Percentiles rank a stretch among this genome's conserved stretches.
Evolutionary conservation across 257 asterid species (phyloP).

Genomic region (Paulownia fortunei): DNA sequence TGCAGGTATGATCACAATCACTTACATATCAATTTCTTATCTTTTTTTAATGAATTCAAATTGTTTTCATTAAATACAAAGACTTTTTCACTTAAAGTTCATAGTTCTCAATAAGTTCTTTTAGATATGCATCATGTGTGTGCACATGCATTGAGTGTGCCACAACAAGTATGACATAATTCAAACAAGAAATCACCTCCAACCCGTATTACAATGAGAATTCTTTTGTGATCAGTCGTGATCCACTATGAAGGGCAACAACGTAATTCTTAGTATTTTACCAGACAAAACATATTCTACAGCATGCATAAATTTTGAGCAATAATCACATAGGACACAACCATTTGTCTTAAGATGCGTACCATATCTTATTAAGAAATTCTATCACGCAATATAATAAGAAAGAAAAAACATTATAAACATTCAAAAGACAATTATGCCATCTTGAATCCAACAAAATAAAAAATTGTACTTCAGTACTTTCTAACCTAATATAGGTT

Average conservation of each 20-base stretch:
- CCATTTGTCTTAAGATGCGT: neutral
- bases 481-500: neutral
- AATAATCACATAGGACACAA: neutral
- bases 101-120: no score
- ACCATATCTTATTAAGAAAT: neutral
- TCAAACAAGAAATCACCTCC: conserved; percentile 3
- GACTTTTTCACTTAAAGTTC: no score
- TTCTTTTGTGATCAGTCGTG: neutral
- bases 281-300: neutral
- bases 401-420: neutral
- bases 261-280: conserved; percentile 4
- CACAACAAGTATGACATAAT: neutral
- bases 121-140: no score
- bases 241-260: neutral
- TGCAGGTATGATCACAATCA: no score
- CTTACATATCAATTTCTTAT: no score
- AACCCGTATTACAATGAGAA: neutral
- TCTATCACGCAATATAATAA: neutral
- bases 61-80: no score
- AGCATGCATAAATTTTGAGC: neutral
- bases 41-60: no score
- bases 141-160: neutral
- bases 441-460: neutral
- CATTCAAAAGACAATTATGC: neutral
- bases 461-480: neutral